A percentile compares a stretch with the other conserved stretches of the same genome.
These are phyloP conservation scores for Penicillium sp. DNA, from an alignment of 2,329 filamentous ascomycete genomes.

Conservation along the genomic window DNA sequence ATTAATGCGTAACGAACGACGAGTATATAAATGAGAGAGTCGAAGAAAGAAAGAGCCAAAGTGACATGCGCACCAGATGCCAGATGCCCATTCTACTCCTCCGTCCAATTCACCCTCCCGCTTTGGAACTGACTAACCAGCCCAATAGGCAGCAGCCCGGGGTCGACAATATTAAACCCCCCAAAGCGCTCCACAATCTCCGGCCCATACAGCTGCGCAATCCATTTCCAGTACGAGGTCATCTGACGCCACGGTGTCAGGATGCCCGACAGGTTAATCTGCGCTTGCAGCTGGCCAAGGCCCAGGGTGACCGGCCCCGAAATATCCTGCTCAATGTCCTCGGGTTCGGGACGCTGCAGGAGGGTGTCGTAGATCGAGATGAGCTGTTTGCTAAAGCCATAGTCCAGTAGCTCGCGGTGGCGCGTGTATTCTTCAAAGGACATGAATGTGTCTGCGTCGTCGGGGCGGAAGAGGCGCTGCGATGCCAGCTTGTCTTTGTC, in stretches of 20 bases:
- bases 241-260: constrained; percentile 2
- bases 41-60: no score
- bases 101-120: constrained; percentile 16
- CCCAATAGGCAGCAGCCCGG: constrained; percentile 21
- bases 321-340: constrained; percentile 9
- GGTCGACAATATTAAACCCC: constrained; percentile 22
- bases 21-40: no score
- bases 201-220: constrained; percentile 18
- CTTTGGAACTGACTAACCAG: constrained; percentile 21
- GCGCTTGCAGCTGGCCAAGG: not conserved
- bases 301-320: not conserved
- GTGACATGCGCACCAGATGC: no score
- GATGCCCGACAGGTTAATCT: constrained; percentile 11
- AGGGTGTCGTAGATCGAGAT: constrained; percentile 14
- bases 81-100: not conserved
- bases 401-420: constrained; percentile 16
- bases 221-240: constrained; percentile 21
- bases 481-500: not conserved
- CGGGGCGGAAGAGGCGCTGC: not conserved
- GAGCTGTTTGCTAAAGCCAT: constrained; percentile 11
- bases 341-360: constrained; percentile 10
- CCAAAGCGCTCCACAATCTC: constrained; percentile 20
- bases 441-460: constrained; percentile 14
- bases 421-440: constrained; percentile 20
- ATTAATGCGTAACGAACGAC: no score